phyloP scores from a whole-genome alignment of 1,284 basidiomycete species.

The Thelephora terrestris region DNA sequence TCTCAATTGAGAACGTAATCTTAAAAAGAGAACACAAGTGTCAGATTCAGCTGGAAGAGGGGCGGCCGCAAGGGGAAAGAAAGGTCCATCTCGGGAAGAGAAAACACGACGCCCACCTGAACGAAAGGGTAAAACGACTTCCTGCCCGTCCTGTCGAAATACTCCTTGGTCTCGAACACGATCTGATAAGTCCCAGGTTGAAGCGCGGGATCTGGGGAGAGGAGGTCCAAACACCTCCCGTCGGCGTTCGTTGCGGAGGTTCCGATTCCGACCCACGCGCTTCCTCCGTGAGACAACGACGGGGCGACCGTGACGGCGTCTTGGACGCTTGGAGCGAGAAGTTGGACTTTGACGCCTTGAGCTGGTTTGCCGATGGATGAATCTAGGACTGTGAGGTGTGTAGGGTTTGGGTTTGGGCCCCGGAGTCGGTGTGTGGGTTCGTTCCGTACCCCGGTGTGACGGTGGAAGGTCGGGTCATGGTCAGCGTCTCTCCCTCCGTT shows the following conservation, averaged over 20 bases:
- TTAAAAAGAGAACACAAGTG: constrained; percentile 21
- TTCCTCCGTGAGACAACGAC: constrained; percentile 47
- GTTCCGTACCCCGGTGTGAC: too few species aligned
- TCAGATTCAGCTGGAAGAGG: background rate
- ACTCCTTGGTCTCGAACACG: constrained; percentile 73
- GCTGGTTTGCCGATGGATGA: constrained; percentile 78
- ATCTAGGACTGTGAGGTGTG: constrained; percentile 63
- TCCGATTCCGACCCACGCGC: constrained; percentile 15
- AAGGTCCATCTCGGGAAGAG: background rate
- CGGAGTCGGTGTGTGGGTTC: too few species aligned
- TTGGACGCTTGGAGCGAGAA: constrained; percentile 34
- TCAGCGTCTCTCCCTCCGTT: too few species aligned
- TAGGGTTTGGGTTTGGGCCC: background rate
- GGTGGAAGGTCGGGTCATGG: too few species aligned
- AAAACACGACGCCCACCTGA: constrained; percentile 42
- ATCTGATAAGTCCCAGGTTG: constrained; percentile 64
- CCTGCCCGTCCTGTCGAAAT: constrained; percentile 58
- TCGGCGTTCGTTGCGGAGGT: constrained; percentile 67
- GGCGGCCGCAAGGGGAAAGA: background rate
- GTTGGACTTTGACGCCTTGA: constrained; percentile 47
- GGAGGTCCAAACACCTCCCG: constrained; percentile 70
- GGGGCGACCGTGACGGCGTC: constrained; percentile 23
- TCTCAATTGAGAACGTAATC: constrained; percentile 67
- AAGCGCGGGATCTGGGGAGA: constrained; percentile 37
- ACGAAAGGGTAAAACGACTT: constrained; percentile 83